Base-by-base conservation (phyloP, 78 protist species). In the Ministeria vibrans region DNA sequence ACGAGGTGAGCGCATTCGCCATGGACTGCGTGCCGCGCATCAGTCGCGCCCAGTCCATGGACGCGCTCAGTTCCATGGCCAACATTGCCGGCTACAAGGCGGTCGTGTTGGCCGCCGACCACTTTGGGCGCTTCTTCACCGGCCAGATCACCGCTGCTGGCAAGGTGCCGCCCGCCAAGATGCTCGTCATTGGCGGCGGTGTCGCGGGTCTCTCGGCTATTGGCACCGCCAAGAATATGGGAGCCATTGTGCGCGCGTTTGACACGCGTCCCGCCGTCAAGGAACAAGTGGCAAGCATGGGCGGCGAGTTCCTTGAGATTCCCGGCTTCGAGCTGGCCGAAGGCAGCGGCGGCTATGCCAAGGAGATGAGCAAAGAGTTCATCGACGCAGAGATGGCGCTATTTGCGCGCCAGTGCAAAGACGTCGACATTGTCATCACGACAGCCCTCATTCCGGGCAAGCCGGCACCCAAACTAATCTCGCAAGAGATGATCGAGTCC, bases 121-220 rank as follows among this genome's bases (percentile, higher is more conserved):
- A 46, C 72, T 93, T 90, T 45, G 92, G 88, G 30, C 62, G 95
- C 34, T 91, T 88, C 94, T 92, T 96, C 77, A 75, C 92, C 9
- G 99, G 98, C 4, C 89, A 87, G 66, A 96, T 97, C 46, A 97
- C 99, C 1, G 97, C 99, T 1, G 99, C 99, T 25, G 80, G 78
- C 38, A 53, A 62, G 32, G 34, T 81, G 43, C 71, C 32, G 34
- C 78, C 79, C 15, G 78, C 85, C 68, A 68, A 63, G 78, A 89
- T 86, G 23, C 80, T 91, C 34, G 91, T 95, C 6, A 77, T 92
- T 63, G 99, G 99, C 55, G 97, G 87, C 25, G 99, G 99, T 66
- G 99, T 98, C 20, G 99, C 99, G 0, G 99, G 99, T 53, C 93
- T 98, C 2, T 78, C 98, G 0, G 98, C 99, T 1, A 87, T 95